Conservation (phyloP, 1,139 yeast genomes). For the Wickerhamomyces sp. region DNA sequence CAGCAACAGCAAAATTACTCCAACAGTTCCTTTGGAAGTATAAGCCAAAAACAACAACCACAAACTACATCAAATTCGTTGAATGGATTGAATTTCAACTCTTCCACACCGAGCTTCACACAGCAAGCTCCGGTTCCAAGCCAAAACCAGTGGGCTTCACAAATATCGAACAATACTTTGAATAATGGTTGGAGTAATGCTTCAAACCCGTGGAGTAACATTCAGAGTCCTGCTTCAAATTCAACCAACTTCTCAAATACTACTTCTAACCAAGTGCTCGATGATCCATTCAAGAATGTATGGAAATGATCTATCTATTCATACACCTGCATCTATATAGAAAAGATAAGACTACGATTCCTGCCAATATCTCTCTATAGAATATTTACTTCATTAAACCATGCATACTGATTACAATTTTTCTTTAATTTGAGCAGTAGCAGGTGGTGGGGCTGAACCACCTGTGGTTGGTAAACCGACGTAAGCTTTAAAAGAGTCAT, state of each 20-base stretch:
- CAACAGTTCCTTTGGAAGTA: slow-evolving; percentile 17
- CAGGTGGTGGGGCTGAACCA: slow-evolving; percentile 27
- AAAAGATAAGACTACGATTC: no score
- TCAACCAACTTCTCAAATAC: slow-evolving; percentile 17
- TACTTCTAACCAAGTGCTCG: slow-evolving; percentile 32
- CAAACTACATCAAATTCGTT: slow-evolving; percentile 3
- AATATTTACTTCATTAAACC: no score
- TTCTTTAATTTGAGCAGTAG: background rate
- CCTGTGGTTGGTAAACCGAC: slow-evolving; percentile 93
- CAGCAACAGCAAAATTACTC: slow-evolving; percentile 7
- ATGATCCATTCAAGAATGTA: slow-evolving; percentile 62
- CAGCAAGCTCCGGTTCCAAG: slow-evolving; percentile 12
- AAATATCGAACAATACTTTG: background rate
- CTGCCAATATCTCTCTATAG: no score
- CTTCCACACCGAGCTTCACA: slow-evolving; percentile 1
- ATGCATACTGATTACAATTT: no score
- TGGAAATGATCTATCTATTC: no score
- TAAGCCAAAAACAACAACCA: slow-evolving; percentile 2
- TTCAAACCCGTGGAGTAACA: slow-evolving; percentile 11
- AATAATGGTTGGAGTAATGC: background rate
- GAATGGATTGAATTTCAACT: slow-evolving; percentile 11
- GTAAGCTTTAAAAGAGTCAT: slow-evolving; percentile 88
- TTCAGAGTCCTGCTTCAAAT: slow-evolving; percentile 1
- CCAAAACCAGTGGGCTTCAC: background rate
- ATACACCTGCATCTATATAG: no score